phyloP scores from a whole-genome alignment of 768 basidiomycete species.

The Mycena belliarum region DNA sequence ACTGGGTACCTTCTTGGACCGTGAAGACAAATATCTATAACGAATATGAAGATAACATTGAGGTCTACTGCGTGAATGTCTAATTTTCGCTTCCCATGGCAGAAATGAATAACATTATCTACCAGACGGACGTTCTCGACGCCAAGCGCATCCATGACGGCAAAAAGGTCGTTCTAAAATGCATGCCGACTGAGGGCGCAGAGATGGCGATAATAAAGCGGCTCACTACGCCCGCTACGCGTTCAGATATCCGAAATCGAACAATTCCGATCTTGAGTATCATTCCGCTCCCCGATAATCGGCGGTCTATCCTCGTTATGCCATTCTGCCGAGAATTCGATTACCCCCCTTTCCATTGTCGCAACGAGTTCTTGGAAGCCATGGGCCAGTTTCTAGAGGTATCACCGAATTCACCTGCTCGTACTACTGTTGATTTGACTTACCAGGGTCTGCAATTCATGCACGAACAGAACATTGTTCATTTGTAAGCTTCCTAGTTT shows the following conservation, averaged over 20 bases:
- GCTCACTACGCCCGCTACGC: not conserved
- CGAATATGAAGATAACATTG: not conserved
- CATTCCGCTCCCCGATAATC: not conserved
- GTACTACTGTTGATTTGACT: not conserved
- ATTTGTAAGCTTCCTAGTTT: conserved; percentile 5
- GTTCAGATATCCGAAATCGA: not conserved
- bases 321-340: conserved; percentile 15
- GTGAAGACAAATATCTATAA: not conserved
- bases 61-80: not conserved
- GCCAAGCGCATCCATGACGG: conserved; percentile 13
- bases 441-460: conserved; percentile 19
- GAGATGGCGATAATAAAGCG: not conserved
- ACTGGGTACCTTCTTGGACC: conserved; percentile 10
- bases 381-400: conserved; percentile 17
- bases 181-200: not conserved
- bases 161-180: conserved; percentile 11
- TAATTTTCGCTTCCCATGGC: not conserved
- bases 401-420: rapidly evolving
- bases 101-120: not conserved
- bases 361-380: conserved; percentile 16
- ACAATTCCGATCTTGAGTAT: conserved; percentile 6
- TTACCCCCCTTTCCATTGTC: conserved; percentile 16
- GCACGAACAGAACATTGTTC: conserved; percentile 13
- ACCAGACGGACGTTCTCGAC: not conserved
- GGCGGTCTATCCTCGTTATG: conserved; percentile 12